Base-by-base conservation (phyloP, 495 filamentous ascomycete species). In the Echria macrotheca region DNA sequence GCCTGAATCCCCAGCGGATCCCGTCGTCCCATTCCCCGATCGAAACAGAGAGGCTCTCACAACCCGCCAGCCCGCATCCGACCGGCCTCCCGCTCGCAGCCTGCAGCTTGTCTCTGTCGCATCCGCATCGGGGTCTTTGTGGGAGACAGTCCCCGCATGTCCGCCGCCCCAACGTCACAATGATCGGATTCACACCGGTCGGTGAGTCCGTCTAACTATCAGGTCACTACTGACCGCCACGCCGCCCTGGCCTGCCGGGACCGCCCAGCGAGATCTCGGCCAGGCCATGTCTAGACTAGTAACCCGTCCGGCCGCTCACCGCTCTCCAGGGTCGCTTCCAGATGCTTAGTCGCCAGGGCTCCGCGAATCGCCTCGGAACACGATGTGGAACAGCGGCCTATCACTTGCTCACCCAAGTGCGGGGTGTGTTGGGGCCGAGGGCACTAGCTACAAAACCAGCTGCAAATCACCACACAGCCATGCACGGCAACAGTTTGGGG, bases 311-410 rank as follows among this genome's bases (percentile, higher is more conserved):
- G 12, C 28, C 28, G 28, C 28, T 12, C 28, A 31, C 28, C 28
- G 28, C 28, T 31, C 28, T 31, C 28, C 28, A 12, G 7, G 7
- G 7, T 31, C 28, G 7, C n/a, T n/a, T n/a, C n/a, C n/a, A n/a
- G n/a, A 21, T 41, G 38, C 38, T 41, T 9, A 37, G 33, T 9
- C 4, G 21, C 38, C 17, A 41, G 24, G 14, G 36, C 33, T 38
- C 46, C 26, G 26, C 47, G 47, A 50, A 50, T 50, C 38, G 47
- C 17, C 39, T 41, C 23, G 36, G 24, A 36, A 33, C 47, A 50
- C 47, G 47, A 50, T 17, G 26, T 31, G 28, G 28, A 31, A 6
- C 28, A 12, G 7, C 7, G 28, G 28, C 28, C 28, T 31, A 31
- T 31, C 28, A 31, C 6, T 12, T 21, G 3, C 21, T 21, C 38